Evolutionary conservation across 495 filamentous ascomycete species (phyloP).

Genomic region (Hypomontagnella monticulosa): DNA sequence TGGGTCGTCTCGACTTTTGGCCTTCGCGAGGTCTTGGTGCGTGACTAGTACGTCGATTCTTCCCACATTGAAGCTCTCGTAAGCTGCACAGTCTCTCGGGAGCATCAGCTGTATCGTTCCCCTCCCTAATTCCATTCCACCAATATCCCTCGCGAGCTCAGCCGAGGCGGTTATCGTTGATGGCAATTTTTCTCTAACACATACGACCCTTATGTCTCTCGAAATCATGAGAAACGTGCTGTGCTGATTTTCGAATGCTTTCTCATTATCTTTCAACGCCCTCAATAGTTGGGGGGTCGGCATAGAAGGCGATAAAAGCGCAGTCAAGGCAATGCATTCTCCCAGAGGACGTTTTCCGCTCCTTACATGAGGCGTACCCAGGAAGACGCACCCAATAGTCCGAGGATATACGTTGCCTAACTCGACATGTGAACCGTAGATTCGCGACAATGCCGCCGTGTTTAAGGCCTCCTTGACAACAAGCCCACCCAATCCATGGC

Average conservation of each 20-base stretch:
- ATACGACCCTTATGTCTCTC: constrained; percentile 47
- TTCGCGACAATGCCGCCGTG: constrained; percentile 46
- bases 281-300: constrained; percentile 34
- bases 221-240: constrained; percentile 43
- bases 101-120: constrained; percentile 45
- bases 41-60: constrained; percentile 34
- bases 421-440: constrained; percentile 46
- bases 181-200: constrained; percentile 42
- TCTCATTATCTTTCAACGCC: constrained; percentile 32
- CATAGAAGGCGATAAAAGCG: constrained; percentile 35
- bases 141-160: constrained; percentile 31
- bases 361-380: constrained; percentile 53
- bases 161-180: constrained; percentile 39
- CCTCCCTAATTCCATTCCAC: constrained; percentile 40
- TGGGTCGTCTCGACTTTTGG: constrained; percentile 41
- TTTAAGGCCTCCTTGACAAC: constrained; percentile 50
- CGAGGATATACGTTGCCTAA: constrained; percentile 45
- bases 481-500: constrained; percentile 51
- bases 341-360: constrained; percentile 42
- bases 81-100: constrained; percentile 43
- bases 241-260: constrained; percentile 41
- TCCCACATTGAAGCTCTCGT: constrained; percentile 44
- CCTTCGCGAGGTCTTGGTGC: constrained; percentile 42
- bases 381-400: constrained; percentile 51
- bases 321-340: constrained; percentile 42